Base-by-base conservation (phyloP, 2,329 filamentous ascomycete genomes). In the Pyrenophora seminiperda region DNA sequence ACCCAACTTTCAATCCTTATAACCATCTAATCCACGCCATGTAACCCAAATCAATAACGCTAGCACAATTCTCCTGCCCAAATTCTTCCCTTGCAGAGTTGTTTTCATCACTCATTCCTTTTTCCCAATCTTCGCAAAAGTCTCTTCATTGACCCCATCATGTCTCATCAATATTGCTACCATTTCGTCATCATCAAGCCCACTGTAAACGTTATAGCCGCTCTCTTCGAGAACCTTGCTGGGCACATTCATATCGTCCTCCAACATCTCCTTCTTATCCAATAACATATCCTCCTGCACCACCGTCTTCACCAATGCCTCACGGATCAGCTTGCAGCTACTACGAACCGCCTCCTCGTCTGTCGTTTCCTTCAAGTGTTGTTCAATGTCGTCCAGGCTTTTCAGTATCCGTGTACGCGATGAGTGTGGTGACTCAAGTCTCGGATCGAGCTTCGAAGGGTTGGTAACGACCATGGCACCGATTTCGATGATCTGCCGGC, bases 401-500 rank as follows among this genome's bases (percentile, higher is more conserved):
- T 40, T 52, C 39, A 64, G 9, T 0, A 56, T 51, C 10, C 41
- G 34, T 5, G 10, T 44, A 3, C 9, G 27, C 5, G 10, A 7
- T 30, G 27, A 36, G 17, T 9, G 2, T 14, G 30, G 15, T 14
- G 30, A n/a, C 24, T 47, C 29, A 19, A 55, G 31, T 9, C 29
- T 37, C 9, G 51, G 44, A 17, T 53, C 47, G 15, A 57, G 17
- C 13, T 39, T 44, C 2, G 15, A 20, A 4, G 38, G 49, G 4
- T 52, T 54, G 18, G 61, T 19, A 13, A 67, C 63, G 20, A 56
- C 58, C 52, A 71, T 59, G 3, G 66, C 65, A 7, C 69, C 69
- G 11, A 72, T 59, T 37, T 72, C 62, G 30, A 72, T 66, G 18
- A 72, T 53, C 11, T 54, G 55, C 6, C 41, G 39, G 40, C 68